phyloP scores from a whole-genome alignment of 176 grass and related monocot genomes.

The Puccinellia tenuiflora region DNA sequence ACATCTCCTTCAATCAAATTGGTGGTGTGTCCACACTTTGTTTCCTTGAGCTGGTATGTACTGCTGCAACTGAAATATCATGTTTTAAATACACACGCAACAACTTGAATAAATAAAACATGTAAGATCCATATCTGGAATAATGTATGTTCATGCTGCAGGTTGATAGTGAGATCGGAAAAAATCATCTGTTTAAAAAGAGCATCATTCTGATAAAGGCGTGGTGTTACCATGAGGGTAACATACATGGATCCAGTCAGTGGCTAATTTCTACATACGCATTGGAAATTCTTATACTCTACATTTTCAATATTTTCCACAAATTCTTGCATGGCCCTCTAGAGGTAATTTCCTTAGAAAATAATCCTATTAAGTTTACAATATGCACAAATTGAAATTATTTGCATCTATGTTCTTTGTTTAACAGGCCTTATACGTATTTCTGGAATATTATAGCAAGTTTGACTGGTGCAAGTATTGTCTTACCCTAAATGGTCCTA shows the following conservation, averaged over 20 bases:
- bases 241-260: conserved; percentile 56
- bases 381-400: neutral
- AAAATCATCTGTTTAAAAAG: conserved; percentile 79
- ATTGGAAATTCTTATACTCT: conserved; percentile 59
- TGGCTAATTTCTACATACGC: conserved; percentile 87
- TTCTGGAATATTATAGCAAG: no score
- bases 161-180: conserved; percentile 55
- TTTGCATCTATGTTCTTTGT: neutral
- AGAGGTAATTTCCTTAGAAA: conserved; percentile 41
- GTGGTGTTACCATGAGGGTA: conserved; percentile 87
- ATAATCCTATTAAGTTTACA: neutral
- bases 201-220: conserved; percentile 88
- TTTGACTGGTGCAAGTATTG: no score
- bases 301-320: conserved; percentile 81
- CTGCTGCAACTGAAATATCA: neutral
- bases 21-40: conserved; percentile 62
- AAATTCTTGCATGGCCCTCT: conserved; percentile 53
- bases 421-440: no score
- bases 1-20: conserved; percentile 86
- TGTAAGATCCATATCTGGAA: neutral
- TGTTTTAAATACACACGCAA: neutral
- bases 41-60: conserved; percentile 73
- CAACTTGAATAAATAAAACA: neutral
- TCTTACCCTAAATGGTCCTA: no score
- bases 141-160: conserved; percentile 18